These are phyloP conservation scores for Irpex rosettiformis DNA, from an alignment of 1,284 basidiomycete genomes.

Conservation along the genomic window DNA sequence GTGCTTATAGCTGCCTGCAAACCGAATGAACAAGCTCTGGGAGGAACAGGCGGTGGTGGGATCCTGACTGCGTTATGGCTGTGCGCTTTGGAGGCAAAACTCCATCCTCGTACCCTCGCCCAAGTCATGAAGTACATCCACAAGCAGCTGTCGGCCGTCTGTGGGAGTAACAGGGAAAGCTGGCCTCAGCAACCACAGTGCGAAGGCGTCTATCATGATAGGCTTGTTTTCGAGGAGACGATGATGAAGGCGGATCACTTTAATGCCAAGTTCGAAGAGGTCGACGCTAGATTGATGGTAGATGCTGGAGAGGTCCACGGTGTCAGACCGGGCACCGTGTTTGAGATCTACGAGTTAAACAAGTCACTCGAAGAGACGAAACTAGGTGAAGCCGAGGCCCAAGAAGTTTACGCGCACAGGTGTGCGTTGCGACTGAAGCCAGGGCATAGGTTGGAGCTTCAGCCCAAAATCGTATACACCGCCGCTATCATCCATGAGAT, in stretches of 20 bases:
- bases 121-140: conserved; percentile 10
- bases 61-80: conserved; percentile 9
- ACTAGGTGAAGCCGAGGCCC: conserved; percentile 6
- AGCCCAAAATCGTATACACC: not conserved
- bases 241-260: conserved; percentile 4
- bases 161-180: not conserved
- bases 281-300: not conserved
- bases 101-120: conserved; percentile 9
- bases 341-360: conserved; percentile 11
- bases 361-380: not conserved
- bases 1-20: conserved; percentile 13
- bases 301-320: conserved; percentile 12
- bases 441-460: not conserved
- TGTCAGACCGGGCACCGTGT: conserved; percentile 1
- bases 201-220: conserved; percentile 11
- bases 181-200: conserved; percentile 12
- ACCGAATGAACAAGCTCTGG: conserved; percentile 7
- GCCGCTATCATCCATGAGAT: not conserved
- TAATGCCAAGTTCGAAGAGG: not conserved
- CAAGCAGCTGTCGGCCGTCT: conserved; percentile 3
- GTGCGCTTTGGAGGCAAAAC: conserved; percentile 1
- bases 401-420: conserved; percentile 1
- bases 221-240: conserved; percentile 12
- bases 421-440: conserved; percentile 4
- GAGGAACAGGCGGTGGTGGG: conserved; percentile 6